Evolutionary conservation across 2,329 filamentous ascomycete species (phyloP), one percentile per base, ranked within the genome.

Genomic region (Colletotrichum agaves): DNA sequence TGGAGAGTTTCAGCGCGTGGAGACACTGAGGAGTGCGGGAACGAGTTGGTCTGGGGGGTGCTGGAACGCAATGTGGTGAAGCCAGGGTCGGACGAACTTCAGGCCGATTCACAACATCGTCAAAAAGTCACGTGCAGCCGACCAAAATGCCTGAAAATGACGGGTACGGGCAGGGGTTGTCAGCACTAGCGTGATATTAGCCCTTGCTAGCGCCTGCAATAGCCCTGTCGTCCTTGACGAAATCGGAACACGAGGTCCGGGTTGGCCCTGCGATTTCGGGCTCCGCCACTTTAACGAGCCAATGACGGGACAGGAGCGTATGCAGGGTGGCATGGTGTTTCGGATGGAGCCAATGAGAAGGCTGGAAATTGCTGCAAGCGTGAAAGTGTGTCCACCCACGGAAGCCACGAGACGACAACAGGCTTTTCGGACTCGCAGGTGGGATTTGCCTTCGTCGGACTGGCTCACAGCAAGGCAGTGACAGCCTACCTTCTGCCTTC

Each of bases 1-100:
- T 46, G 66, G 66, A 67, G 15, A 56, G 66, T 62, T 69, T 57
- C 66, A 67, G 66, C 49, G 66, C 66, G 66, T 69, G 66, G 66
- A 55, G 65, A 69, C 66, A 53, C 56, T 17, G 66, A 69, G 62
- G 65, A 69, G 61, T 33, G 66, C 61, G 66, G 62, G 66, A 69
- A 67, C 27, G 62, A 67, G 43, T 50, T 62, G 49, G 61, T 69
- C 62, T 55, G 66, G 66, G 65, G 66, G 66, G 63, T 56, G 66
- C 49, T 37, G 57, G 66, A 41, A 57, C 43, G 56, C 66, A 67
- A 69, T 67, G 66, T 69, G 49, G 61, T 67, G 66, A 66, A 52
- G 43, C 41, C 63, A 61, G 56, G 57, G 49, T 46, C 62, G 66
- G 62, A 66, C 27, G 49, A 61, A 67, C 43, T 39, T 67, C 56